Conservation (phyloP, 2,329 filamentous ascomycete species). For the Pleomassaria siparia region DNA sequence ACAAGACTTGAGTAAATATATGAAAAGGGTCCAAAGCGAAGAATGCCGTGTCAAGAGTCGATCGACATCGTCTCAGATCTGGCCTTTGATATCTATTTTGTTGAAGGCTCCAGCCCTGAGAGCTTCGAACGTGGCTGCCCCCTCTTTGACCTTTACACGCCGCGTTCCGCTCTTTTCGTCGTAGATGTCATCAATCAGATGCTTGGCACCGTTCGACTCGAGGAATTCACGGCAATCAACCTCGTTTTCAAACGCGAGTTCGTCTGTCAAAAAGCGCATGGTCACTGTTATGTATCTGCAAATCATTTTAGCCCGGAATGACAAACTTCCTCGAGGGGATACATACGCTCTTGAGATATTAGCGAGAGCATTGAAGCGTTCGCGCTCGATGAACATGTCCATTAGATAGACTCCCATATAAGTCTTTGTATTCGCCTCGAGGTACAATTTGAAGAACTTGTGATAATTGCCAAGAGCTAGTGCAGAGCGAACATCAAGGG, state of each 20-base stretch:
- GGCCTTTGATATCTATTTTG: constrained; percentile 94
- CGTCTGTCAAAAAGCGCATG: constrained; percentile 89
- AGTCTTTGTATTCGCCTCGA: constrained; percentile 70
- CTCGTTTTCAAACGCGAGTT: constrained; percentile 93
- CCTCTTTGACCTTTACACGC: constrained; percentile 63
- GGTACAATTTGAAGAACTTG: constrained; percentile 94
- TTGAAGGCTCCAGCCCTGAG: constrained; percentile 74
- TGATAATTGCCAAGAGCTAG: constrained; percentile 95
- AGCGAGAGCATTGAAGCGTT: constrained; percentile 86
- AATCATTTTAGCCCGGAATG: constrained; percentile 51
- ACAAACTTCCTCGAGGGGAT: neutral
- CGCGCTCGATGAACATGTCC: constrained; percentile 97
- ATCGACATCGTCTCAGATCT: constrained; percentile 66
- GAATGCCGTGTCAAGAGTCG: constrained; percentile 6
- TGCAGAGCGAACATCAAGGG: constrained; percentile 85
- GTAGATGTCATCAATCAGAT: constrained; percentile 74
- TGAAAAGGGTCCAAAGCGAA: constrained; percentile 8
- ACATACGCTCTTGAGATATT: constrained; percentile 95
- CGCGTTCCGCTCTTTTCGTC: constrained; percentile 42
- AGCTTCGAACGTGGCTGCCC: constrained; percentile 65
- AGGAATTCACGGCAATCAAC: constrained; percentile 89
- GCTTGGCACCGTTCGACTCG: constrained; percentile 73
- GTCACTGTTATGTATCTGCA: constrained; percentile 87
- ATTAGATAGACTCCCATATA: constrained; percentile 96
- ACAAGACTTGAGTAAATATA: constrained; percentile 15